Evolutionary conservation across 2,329 filamentous ascomycete species (phyloP).

Genomic region (Pyrenophora graminea): DNA sequence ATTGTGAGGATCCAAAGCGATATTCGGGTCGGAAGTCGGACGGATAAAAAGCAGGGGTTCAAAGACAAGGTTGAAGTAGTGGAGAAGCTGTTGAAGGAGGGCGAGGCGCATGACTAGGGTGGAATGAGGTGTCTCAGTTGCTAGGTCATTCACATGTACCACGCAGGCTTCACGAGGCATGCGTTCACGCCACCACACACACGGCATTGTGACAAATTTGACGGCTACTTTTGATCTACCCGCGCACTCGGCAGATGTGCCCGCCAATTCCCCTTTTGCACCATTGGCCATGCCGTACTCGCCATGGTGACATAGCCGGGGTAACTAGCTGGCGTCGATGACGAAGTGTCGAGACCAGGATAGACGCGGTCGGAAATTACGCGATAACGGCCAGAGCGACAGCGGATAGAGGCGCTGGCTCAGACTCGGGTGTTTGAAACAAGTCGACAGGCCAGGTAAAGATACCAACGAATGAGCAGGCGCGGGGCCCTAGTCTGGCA

Average conservation of each 20-base stretch:
- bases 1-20: conserved; percentile 77
- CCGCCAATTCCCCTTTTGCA: not conserved
- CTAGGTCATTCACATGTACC: conserved; percentile 9
- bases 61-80: conserved; percentile 76
- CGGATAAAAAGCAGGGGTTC: conserved; percentile 81
- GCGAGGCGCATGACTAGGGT: conserved; percentile 22
- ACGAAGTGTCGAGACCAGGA: not conserved
- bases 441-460: not conserved
- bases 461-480: conserved; percentile 5
- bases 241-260: conserved; percentile 7
- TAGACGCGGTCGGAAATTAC: conserved; percentile 5
- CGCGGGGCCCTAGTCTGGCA: not conserved
- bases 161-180: not conserved
- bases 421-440: conserved; percentile 8
- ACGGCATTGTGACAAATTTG: conserved; percentile 12
- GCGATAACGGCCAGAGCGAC: conserved; percentile 1
- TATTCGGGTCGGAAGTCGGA: conserved; percentile 82
- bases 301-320: not conserved
- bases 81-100: conserved; percentile 54
- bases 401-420: conserved; percentile 6
- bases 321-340: conserved; percentile 1
- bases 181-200: not conserved
- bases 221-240: conserved; percentile 1
- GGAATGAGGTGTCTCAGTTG: conserved; percentile 4
- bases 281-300: not conserved